Evolutionary conservation across 2,329 filamentous ascomycete species (phyloP).

Genomic region (Bisporella sp.): DNA sequence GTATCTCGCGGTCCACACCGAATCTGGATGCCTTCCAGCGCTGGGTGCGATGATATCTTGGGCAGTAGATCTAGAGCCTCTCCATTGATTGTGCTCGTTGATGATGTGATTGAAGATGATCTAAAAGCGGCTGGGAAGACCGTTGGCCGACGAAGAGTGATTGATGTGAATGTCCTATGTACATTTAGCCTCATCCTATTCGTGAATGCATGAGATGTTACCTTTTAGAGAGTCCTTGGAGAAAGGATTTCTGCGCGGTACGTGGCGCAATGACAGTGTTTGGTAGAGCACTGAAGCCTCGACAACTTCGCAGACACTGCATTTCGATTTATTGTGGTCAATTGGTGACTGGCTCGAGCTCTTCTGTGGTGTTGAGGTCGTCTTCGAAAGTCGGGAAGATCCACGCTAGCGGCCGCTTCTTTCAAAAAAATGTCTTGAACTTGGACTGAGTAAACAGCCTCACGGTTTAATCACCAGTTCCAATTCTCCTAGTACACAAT

Average conservation of each 20-base stretch:
- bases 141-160: constrained; percentile 22
- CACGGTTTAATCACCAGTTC: too few relatives aligned
- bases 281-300: constrained; percentile 14
- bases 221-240: too few relatives aligned
- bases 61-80: constrained; percentile 20
- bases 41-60: constrained; percentile 26
- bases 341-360: background rate
- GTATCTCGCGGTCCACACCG: constrained; percentile 28
- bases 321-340: constrained; percentile 13
- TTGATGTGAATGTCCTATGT: constrained; percentile 24
- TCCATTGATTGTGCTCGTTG: background rate
- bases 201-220: background rate
- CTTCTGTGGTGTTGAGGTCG: background rate
- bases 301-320: constrained; percentile 23
- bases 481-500: too few relatives aligned
- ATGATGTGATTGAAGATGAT: constrained; percentile 1
- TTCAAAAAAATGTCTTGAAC: constrained; percentile 4
- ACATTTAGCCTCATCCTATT: constrained; percentile 5
- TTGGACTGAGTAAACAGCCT: too few relatives aligned
- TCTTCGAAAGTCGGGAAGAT: constrained; percentile 1
- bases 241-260: constrained; percentile 12
- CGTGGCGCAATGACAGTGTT: constrained; percentile 4
- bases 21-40: constrained; percentile 22
- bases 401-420: constrained; percentile 17
- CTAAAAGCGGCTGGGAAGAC: constrained; percentile 14